Conservation (phyloP, 805 yeast species). For the Lachancea sp. region DNA sequence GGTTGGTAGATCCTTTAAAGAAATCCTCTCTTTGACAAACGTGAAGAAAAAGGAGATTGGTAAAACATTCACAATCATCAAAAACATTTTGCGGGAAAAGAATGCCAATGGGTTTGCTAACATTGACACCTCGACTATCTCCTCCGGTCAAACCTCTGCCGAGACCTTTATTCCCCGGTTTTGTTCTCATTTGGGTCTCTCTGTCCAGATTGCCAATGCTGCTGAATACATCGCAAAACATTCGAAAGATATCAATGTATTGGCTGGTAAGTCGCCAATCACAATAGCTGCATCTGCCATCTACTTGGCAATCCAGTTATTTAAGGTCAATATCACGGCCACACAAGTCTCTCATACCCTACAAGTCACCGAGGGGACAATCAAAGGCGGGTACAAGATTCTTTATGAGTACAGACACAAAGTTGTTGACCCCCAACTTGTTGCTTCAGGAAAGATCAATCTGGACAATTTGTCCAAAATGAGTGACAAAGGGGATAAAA, state of each 20-base stretch:
- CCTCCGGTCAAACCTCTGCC: conserved; percentile 81
- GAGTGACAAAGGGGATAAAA: conserved; percentile 10
- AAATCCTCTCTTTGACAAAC: conserved; percentile 88
- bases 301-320: conserved; percentile 87
- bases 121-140: conserved; percentile 41
- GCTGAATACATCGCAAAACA: conserved; percentile 89
- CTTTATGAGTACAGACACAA: conserved; percentile 66
- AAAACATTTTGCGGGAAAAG: conserved; percentile 51
- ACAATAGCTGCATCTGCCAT: conserved; percentile 97
- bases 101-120: conserved; percentile 33
- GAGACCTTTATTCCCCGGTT: conserved; percentile 92
- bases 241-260: conserved; percentile 84
- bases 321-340: conserved; percentile 70
- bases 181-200: conserved; percentile 89
- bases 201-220: conserved; percentile 78
- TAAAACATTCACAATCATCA: conserved; percentile 79
- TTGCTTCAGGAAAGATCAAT: conserved; percentile 26
- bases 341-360: conserved; percentile 82
- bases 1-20: conserved; percentile 92
- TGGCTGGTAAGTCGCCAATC: conserved; percentile 95
- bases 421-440: conserved; percentile 41
- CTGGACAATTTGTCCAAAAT: conserved; percentile 29
- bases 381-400: conserved; percentile 82
- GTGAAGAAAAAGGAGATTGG: conserved; percentile 95
- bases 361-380: conserved; percentile 96